Percentiles rank a stretch among this genome's conserved stretches.
Evolutionary conservation across 1,284 basidiomycete species (phyloP).

Genomic region (Tylopilus sp.): DNA sequence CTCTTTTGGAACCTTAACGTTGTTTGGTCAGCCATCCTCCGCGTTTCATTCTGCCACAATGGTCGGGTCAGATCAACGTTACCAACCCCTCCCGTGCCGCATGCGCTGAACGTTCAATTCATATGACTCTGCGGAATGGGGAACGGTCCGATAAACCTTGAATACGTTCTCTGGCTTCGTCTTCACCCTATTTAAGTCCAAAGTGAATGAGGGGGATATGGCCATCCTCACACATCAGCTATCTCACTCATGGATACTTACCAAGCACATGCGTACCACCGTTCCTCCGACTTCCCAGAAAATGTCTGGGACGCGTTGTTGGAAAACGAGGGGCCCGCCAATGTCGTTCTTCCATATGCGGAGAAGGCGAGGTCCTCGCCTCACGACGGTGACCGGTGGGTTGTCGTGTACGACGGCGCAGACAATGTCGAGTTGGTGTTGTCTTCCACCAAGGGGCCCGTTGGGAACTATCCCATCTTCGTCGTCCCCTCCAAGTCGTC

Average conservation of each 20-base stretch:
- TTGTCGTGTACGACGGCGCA: slow-evolving; percentile 40
- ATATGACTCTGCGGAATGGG: neutral
- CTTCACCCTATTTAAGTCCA: slow-evolving; percentile 13
- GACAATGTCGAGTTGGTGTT: slow-evolving; percentile 53
- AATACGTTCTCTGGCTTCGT: neutral
- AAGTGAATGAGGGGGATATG: neutral
- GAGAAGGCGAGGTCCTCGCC: slow-evolving; percentile 10
- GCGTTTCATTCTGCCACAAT: neutral
- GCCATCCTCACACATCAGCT: neutral
- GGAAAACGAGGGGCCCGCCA: slow-evolving; percentile 45
- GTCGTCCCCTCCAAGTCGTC: slow-evolving; percentile 43
- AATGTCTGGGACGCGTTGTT: slow-evolving; percentile 42
- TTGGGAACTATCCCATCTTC: slow-evolving; percentile 61
- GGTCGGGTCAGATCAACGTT: slow-evolving; percentile 8
- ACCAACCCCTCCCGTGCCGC: neutral
- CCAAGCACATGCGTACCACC: slow-evolving; percentile 4
- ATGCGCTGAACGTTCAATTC: slow-evolving; percentile 6
- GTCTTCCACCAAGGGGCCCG: slow-evolving; percentile 52
- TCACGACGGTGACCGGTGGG: slow-evolving; percentile 44
- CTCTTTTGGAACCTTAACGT: slow-evolving; percentile 1
- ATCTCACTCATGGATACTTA: slow-evolving; percentile 8
- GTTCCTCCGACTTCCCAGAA: slow-evolving; percentile 28
- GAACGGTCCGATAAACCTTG: neutral
- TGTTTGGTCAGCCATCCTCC: neutral
- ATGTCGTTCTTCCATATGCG: slow-evolving; percentile 55